A percentile compares a stretch with the other conserved stretches of the same genome.
These are phyloP conservation scores for Rhodamnia rubescens DNA, from an alignment of 345 rosid genomes.

Conservation along the genomic window DNA sequence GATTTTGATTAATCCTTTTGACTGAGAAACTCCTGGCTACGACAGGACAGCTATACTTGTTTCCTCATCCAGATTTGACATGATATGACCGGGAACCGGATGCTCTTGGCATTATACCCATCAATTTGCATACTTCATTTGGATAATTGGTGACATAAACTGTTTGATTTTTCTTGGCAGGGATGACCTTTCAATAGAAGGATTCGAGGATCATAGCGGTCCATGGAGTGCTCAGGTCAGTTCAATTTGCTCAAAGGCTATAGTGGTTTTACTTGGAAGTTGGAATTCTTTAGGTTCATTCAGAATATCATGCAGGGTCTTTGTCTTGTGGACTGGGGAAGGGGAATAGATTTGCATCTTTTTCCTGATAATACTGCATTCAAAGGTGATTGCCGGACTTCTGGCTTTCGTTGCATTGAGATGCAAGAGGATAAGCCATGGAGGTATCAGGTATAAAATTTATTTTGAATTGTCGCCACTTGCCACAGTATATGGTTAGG, in stretches of 20 bases:
- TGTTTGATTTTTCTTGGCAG: constrained; percentile 19
- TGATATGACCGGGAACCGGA: background rate
- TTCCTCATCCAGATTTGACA: background rate
- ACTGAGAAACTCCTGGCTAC: background rate
- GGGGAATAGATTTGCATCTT: constrained; percentile 77
- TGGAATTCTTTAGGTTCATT: background rate
- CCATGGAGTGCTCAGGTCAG: constrained; percentile 71
- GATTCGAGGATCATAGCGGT: constrained; percentile 43
- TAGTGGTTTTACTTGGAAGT: background rate
- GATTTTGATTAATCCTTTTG: background rate
- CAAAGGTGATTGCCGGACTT: constrained; percentile 73
- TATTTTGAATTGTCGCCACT: background rate
- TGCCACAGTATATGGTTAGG: background rate
- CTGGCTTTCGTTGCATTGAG: constrained; percentile 84
- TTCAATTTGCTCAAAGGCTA: background rate
- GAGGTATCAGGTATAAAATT: constrained; percentile 63
- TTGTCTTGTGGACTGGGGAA: constrained; percentile 95
- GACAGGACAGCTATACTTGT: background rate
- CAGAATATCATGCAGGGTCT: constrained; percentile 50
- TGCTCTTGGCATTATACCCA: background rate
- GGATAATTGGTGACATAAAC: background rate
- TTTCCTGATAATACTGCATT: constrained; percentile 53
- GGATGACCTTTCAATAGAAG: constrained; percentile 46
- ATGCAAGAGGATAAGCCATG: constrained; percentile 88
- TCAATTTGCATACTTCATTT: background rate